Conservation (phyloP, 2,329 filamentous ascomycete genomes). For the Chaetomiaceae sp. region DNA sequence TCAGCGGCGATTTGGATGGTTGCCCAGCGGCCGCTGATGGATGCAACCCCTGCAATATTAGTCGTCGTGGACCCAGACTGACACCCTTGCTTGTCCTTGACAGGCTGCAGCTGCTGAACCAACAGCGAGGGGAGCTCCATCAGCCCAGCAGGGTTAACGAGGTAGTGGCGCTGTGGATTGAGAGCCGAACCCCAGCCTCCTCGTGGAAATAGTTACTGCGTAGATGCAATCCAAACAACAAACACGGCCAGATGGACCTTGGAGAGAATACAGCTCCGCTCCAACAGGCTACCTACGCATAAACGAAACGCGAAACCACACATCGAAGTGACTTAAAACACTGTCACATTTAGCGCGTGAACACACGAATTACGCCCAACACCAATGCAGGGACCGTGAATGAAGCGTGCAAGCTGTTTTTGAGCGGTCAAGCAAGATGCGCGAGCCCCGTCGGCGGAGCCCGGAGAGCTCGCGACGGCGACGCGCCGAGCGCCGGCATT, state of each 20-base stretch:
- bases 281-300: background rate
- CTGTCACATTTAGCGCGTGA: conserved; percentile 9
- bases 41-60: no score
- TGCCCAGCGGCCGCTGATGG: background rate
- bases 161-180: background rate
- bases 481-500: conserved; percentile 38
- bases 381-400: conserved; percentile 22
- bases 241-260: conserved; percentile 5
- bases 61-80: background rate
- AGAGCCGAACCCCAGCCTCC: conserved; percentile 3
- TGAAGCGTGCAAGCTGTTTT: conserved; percentile 8
- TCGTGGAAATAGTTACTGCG: background rate
- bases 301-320: background rate
- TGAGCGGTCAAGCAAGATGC: conserved; percentile 39
- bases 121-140: conserved; percentile 2
- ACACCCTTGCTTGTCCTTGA: background rate
- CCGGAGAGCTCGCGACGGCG: conserved; percentile 50
- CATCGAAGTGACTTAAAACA: background rate
- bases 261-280: background rate
- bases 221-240: conserved; percentile 12
- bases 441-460: conserved; percentile 50
- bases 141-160: background rate
- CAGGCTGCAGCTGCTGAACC: background rate
- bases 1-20: no score
- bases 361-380: conserved; percentile 5